These are phyloP conservation scores for Phaeotremella fagi DNA, from an alignment of 768 basidiomycete species.

Conservation along the genomic window DNA sequence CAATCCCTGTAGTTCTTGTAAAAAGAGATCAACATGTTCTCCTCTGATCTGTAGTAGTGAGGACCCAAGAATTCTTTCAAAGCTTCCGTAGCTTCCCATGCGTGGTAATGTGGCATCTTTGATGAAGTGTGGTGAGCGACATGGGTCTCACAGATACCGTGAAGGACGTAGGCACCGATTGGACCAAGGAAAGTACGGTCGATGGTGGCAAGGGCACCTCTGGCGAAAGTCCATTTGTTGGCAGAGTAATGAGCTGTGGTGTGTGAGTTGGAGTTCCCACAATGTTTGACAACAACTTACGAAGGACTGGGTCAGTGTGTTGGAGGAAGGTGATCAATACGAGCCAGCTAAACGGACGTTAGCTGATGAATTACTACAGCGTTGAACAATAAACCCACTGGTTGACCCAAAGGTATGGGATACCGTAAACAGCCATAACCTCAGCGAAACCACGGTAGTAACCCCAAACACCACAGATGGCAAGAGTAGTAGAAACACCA, in stretches of 20 bases:
- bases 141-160: constrained; percentile 93
- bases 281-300: constrained; percentile 10
- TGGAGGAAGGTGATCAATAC: constrained; percentile 96
- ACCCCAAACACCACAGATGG: constrained; percentile 57
- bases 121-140: constrained; percentile 85
- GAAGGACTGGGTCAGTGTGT: constrained; percentile 91
- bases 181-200: constrained; percentile 80
- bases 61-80: constrained; percentile 70
- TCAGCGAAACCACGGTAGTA: constrained; percentile 62
- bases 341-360: constrained; percentile 83
- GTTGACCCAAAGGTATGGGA: constrained; percentile 78
- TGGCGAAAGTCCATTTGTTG: constrained; percentile 82
- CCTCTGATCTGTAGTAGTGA: constrained; percentile 48
- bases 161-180: constrained; percentile 77
- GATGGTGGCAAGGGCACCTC: constrained; percentile 86
- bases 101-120: constrained; percentile 86
- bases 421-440: constrained; percentile 72
- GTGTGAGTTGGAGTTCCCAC: not conserved
- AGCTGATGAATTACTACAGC: not conserved
- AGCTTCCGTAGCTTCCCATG: constrained; percentile 83
- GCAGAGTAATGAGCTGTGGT: constrained; percentile 72
- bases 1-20: constrained; percentile 69
- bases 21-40: constrained; percentile 56
- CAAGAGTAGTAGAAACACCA: constrained; percentile 71
- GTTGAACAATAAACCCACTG: constrained; percentile 32